Evolutionary conservation across 192 early-diverging fungal species (phyloP).

Genomic region (Obelidium mucronatum): DNA sequence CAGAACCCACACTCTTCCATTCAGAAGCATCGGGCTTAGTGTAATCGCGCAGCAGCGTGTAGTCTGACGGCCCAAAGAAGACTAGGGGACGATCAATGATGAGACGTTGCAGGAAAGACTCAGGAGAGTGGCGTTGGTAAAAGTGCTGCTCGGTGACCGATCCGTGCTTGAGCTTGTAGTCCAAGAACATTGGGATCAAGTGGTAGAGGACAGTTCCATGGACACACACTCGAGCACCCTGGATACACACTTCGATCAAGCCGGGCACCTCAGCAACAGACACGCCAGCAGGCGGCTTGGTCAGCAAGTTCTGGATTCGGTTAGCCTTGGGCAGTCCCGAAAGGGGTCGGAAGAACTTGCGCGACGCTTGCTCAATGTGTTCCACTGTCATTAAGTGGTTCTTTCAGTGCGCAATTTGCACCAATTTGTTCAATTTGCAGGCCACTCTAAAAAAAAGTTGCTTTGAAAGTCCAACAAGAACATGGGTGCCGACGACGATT

Average conservation of each 20-base stretch:
- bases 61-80: conserved; percentile 28
- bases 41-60: conserved; percentile 28
- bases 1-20: conserved; percentile 17
- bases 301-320: not conserved
- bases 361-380: no score
- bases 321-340: no score
- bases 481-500: not conserved
- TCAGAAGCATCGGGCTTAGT: not conserved
- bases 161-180: conserved; percentile 5
- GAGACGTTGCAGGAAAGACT: conserved; percentile 28
- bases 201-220: not conserved
- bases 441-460: no score
- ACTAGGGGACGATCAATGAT: conserved; percentile 40
- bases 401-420: no score
- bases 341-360: no score
- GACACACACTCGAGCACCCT: not conserved
- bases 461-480: not conserved
- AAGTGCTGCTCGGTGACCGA: not conserved
- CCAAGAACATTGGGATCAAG: not conserved
- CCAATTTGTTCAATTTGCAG: no score
- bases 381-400: no score
- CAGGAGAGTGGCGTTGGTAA: not conserved
- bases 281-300: no score
- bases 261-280: no score
- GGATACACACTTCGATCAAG: not conserved